Percentiles rank a stretch among this genome's conserved stretches.
Evolutionary conservation across 208 protist species (phyloP).

Genomic region (Acanthamoeba healyi): DNA sequence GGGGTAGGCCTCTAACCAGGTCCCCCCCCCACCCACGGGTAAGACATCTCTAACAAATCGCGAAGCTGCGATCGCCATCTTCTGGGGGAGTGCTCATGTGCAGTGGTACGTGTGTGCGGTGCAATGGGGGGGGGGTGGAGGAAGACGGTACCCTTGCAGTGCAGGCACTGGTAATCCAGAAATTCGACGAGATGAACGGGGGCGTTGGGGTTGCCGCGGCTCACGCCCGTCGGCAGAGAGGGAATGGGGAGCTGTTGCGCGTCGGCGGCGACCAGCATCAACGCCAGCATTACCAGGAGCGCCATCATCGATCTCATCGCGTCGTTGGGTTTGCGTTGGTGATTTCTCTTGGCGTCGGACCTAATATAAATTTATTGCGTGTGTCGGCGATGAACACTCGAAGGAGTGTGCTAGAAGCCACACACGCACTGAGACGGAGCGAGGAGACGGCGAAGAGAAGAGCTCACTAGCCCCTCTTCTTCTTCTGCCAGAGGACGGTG

Average conservation of each 20-base stretch:
- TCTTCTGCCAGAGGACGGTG: neutral
- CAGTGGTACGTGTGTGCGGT: too few species aligned
- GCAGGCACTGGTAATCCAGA: conserved; percentile 44
- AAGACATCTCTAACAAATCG: too few species aligned
- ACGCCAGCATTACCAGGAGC: neutral
- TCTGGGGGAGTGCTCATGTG: too few species aligned
- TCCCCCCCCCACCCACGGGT: too few species aligned
- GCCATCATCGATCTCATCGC: neutral
- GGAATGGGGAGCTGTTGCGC: conserved; percentile 60
- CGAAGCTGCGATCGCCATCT: neutral
- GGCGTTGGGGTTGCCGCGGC: conserved; percentile 51
- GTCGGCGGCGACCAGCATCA: neutral
- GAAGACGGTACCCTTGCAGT: conserved; percentile 57
- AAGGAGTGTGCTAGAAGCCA: neutral
- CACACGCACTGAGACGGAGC: too few species aligned
- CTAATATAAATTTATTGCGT: neutral
- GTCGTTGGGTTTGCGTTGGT: too few species aligned
- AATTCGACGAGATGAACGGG: conserved; percentile 63
- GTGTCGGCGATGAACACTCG: neutral
- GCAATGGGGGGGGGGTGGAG: too few species aligned
- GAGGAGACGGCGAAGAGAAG: neutral
- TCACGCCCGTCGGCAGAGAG: conserved; percentile 11
- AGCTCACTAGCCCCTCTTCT: neutral
- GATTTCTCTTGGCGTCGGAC: neutral
- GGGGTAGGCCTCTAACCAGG: conserved; percentile 61